Percentiles rank a stretch among this genome's conserved stretches.
Evolutionary conservation across 2,329 filamentous ascomycete species (phyloP).

Genomic region (Fusarium multiceps): DNA sequence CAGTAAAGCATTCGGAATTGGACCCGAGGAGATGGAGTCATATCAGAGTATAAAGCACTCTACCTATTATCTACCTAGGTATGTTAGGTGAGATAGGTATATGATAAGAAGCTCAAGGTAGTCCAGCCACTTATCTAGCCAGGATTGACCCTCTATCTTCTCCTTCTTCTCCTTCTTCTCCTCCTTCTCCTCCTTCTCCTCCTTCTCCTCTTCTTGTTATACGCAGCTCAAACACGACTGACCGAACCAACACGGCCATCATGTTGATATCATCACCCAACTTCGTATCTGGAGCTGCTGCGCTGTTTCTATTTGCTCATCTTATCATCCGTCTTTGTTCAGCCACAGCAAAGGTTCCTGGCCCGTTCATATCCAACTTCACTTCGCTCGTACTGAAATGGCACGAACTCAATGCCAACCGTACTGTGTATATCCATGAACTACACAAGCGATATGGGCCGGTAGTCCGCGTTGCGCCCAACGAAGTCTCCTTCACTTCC

Average conservation of each 20-base stretch:
- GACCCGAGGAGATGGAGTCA: conserved; percentile 19
- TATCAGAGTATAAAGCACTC: conserved; percentile 11
- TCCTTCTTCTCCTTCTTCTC: neutral
- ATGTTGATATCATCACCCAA: conserved; percentile 49
- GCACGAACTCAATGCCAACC: conserved; percentile 65
- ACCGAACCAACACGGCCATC: neutral
- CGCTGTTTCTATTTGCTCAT: conserved; percentile 43
- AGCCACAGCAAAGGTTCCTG: conserved; percentile 58
- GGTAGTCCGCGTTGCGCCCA: conserved; percentile 67
- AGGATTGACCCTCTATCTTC: neutral
- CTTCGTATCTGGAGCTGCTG: conserved; percentile 38
- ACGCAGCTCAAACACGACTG: neutral
- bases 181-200: neutral
- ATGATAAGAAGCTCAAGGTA: conserved; percentile 35
- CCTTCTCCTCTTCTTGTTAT: neutral
- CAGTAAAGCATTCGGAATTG: conserved; percentile 23
- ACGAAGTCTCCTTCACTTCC: conserved; percentile 70
- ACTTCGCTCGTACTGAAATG: conserved; percentile 64
- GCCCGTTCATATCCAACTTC: conserved; percentile 60
- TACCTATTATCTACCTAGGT: neutral
- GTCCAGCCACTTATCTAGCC: neutral
- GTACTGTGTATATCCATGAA: conserved; percentile 66
- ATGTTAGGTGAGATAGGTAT: too few relatives aligned
- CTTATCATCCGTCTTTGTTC: conserved; percentile 48
- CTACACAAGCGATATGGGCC: conserved; percentile 68